A percentile compares a stretch with the other conserved stretches of the same genome.
Evolutionary conservation across 352 stramenopile species (phyloP).

Genomic region (Nothophytophthora sp.): DNA sequence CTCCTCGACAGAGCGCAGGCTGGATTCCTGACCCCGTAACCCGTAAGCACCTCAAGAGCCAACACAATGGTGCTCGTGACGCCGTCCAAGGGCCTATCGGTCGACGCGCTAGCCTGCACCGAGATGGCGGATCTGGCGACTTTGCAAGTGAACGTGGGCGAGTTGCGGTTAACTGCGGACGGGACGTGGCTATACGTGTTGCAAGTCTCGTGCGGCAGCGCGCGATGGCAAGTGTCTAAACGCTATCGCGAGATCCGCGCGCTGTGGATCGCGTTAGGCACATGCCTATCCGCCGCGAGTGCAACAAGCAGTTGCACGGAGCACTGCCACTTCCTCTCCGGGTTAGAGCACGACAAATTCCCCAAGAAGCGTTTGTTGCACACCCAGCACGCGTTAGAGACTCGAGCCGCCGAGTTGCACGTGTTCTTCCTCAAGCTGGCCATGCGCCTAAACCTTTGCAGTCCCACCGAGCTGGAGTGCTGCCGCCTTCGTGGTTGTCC

Average conservation of each 20-base stretch:
- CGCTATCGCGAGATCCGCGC: constrained; percentile 78
- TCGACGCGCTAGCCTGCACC: constrained; percentile 15
- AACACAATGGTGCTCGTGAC: constrained; percentile 17
- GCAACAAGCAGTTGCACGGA: constrained; percentile 37
- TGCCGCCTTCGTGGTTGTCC: constrained; percentile 50
- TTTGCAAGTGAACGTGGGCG: constrained; percentile 52
- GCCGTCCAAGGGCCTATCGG: constrained; percentile 26
- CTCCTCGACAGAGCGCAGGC: not conserved
- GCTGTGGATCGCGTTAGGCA: constrained; percentile 58
- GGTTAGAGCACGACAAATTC: constrained; percentile 73
- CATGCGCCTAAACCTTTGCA: constrained; percentile 73
- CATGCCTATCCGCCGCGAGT: constrained; percentile 27
- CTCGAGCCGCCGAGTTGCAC: constrained; percentile 51
- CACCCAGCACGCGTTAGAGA: constrained; percentile 65
- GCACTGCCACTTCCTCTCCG: constrained; percentile 65
- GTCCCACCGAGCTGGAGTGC: constrained; percentile 34
- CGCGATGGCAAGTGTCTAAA: constrained; percentile 52
- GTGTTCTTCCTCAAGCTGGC: constrained; percentile 63
- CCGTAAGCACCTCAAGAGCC: too few relatives aligned
- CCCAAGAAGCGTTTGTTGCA: constrained; percentile 73
- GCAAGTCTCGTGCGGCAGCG: constrained; percentile 47
- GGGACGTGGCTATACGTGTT: constrained; percentile 73
- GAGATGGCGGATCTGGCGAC: constrained; percentile 42
- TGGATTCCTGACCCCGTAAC: too few relatives aligned
- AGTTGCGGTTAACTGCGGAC: constrained; percentile 55